phyloP scores from a whole-genome alignment of 2,329 filamentous ascomycete genomes.

The Penicillium sumatraense region DNA sequence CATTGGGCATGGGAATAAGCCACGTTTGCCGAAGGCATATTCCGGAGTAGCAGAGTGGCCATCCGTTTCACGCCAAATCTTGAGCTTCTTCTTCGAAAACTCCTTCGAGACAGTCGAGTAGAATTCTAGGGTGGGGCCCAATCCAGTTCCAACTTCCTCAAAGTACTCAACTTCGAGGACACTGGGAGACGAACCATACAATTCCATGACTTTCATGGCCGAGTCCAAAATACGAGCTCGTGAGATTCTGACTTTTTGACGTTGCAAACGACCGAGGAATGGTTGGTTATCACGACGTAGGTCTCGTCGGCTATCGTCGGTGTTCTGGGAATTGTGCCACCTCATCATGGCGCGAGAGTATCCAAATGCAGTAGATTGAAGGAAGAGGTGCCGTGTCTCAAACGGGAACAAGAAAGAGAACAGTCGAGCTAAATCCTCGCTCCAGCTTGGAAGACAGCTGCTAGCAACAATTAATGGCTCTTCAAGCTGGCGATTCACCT shows the following conservation, averaged over 20 bases:
- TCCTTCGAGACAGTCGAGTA: constrained; percentile 97
- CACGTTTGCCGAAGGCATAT: constrained; percentile 81
- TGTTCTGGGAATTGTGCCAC: constrained; percentile 90
- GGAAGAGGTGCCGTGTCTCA: constrained; percentile 92
- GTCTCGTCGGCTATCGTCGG: constrained; percentile 79
- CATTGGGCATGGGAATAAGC: constrained; percentile 90
- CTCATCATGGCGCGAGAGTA: constrained; percentile 96
- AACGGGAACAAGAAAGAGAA: constrained; percentile 99
- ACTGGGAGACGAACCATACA: constrained; percentile 95
- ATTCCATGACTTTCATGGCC: constrained; percentile 96
- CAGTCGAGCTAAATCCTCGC: constrained; percentile 87
- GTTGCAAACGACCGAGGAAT: constrained; percentile 86
- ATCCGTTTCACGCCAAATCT: constrained; percentile 94
- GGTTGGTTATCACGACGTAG: constrained; percentile 85
- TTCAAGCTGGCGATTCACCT: constrained; percentile 94
- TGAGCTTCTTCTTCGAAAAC: constrained; percentile 95
- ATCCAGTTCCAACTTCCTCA: constrained; percentile 93
- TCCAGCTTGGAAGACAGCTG: constrained; percentile 94
- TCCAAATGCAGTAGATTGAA: constrained; percentile 97
- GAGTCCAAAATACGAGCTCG: constrained; percentile 94
- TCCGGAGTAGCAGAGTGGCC: constrained; percentile 70
- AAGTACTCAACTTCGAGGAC: constrained; percentile 98
- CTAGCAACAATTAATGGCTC: constrained; percentile 97
- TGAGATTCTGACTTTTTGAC: constrained; percentile 98
- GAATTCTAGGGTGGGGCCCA: constrained; percentile 95